These are phyloP conservation scores for Metschnikowia borealis DNA, from an alignment of 805 yeast genomes.

Conservation along the genomic window DNA sequence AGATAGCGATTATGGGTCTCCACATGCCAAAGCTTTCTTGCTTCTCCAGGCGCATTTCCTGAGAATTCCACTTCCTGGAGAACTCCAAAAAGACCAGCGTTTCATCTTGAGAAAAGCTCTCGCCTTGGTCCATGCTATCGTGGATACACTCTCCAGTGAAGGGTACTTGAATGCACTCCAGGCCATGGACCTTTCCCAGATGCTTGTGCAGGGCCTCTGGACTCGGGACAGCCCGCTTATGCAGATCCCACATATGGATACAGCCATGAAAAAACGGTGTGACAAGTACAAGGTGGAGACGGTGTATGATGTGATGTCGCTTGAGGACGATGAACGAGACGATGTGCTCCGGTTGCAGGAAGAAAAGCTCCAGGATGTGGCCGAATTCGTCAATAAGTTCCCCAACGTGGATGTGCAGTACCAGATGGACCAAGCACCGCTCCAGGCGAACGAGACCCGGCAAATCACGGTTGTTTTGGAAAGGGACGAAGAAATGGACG, in stretches of 20 bases:
- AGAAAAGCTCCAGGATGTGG: constrained; percentile 58
- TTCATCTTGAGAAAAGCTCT: constrained; percentile 47
- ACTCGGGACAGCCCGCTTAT: constrained; percentile 69
- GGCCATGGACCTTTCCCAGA: constrained; percentile 85
- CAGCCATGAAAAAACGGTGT: constrained; percentile 53
- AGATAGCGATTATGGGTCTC: constrained; percentile 42
- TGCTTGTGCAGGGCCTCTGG: constrained; percentile 86
- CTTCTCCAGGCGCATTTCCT: constrained; percentile 80
- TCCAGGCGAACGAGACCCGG: constrained; percentile 48
- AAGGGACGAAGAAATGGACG: constrained; percentile 78
- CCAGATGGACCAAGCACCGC: constrained; percentile 39
- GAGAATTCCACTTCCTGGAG: constrained; percentile 58
- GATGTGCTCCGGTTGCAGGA: constrained; percentile 51
- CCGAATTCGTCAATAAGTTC: constrained; percentile 82
- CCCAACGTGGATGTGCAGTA: constrained; percentile 78
- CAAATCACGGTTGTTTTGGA: constrained; percentile 47
- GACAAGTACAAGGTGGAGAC: constrained; percentile 53
- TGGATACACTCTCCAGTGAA: constrained; percentile 75
- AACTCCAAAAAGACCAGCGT: constrained; percentile 54
- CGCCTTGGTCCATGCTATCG: constrained; percentile 57
- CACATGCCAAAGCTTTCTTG: constrained; percentile 66
- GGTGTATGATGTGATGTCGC: constrained; percentile 72
- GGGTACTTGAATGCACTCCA: constrained; percentile 74
- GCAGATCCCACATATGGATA: constrained; percentile 71
- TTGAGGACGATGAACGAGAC: constrained; percentile 75